These are phyloP conservation scores for Lipomyces kockii DNA, from an alignment of 805 yeast genomes.

Conservation along the genomic window DNA sequence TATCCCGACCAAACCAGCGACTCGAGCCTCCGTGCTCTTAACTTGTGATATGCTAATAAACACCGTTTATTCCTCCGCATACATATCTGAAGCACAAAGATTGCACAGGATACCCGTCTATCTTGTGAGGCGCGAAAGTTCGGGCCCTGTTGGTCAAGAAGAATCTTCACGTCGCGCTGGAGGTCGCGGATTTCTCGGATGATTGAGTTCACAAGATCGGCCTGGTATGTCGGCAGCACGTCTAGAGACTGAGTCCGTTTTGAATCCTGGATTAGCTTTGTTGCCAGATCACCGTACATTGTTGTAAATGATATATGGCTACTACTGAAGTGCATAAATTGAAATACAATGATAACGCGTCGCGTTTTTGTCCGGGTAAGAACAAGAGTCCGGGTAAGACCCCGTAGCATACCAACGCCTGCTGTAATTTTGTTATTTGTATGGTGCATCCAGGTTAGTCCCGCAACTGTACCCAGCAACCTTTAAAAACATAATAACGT, in stretches of 20 bases:
- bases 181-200: conserved; percentile 65
- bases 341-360: too few relatives aligned
- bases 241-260: conserved; percentile 73
- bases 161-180: conserved; percentile 57
- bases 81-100: conserved; percentile 70
- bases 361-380: too few relatives aligned
- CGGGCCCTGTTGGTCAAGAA: conserved; percentile 41
- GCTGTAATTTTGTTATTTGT: too few relatives aligned
- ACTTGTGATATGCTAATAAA: conserved; percentile 77
- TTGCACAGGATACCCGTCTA: conserved; percentile 44
- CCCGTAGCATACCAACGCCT: too few relatives aligned
- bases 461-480: too few relatives aligned
- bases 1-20: conserved; percentile 39
- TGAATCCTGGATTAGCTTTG: conserved; percentile 83
- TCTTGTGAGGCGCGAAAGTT: conserved; percentile 41
- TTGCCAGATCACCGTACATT: conserved; percentile 91
- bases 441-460: too few relatives aligned
- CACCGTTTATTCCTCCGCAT: conserved; percentile 91
- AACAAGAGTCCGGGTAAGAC: too few relatives aligned
- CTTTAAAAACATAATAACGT: too few relatives aligned
- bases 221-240: conserved; percentile 69
- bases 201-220: conserved; percentile 69
- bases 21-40: conserved; percentile 68
- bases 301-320: too few relatives aligned
- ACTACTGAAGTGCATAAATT: too few relatives aligned